A percentile compares a stretch with the other conserved stretches of the same genome.
These are phyloP conservation scores for Darksidea phi DNA, from an alignment of 495 filamentous ascomycete species.

Conservation along the genomic window DNA sequence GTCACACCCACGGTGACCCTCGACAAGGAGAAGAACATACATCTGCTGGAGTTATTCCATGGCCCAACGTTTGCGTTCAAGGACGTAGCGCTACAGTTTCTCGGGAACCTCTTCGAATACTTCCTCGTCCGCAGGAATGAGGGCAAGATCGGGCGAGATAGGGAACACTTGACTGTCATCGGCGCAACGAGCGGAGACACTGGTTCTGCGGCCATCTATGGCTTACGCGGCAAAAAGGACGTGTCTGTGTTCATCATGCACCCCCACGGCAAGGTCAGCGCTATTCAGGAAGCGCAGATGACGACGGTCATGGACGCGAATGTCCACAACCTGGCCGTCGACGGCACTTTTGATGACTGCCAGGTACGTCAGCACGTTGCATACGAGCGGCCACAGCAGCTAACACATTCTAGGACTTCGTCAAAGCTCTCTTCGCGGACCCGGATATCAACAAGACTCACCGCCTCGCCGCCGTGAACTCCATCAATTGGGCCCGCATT, in stretches of 20 bases:
- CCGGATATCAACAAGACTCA: conserved; percentile 67
- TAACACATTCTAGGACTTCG: conserved; percentile 63
- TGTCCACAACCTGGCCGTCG: conserved; percentile 82
- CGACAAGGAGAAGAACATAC: conserved; percentile 62
- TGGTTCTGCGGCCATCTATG: conserved; percentile 93
- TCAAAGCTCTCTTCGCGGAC: conserved; percentile 89
- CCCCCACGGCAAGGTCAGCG: conserved; percentile 77
- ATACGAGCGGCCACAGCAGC: background rate
- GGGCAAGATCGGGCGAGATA: conserved; percentile 65
- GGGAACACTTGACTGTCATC: conserved; percentile 85
- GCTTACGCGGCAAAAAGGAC: conserved; percentile 95
- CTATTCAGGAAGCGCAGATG: conserved; percentile 94
- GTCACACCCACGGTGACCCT: conserved; percentile 72
- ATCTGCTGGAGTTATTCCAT: conserved; percentile 93
- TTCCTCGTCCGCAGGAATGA: conserved; percentile 81
- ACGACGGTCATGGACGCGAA: conserved; percentile 84
- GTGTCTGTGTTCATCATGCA: conserved; percentile 86
- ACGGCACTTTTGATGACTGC: conserved; percentile 92
- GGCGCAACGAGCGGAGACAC: conserved; percentile 94
- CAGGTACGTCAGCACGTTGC: conserved; percentile 53
- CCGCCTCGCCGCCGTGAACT: conserved; percentile 83
- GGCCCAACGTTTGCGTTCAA: conserved; percentile 97
- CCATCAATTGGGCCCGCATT: conserved; percentile 87
- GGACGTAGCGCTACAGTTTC: conserved; percentile 83
- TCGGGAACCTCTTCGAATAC: conserved; percentile 96